Conservation (phyloP, 768 basidiomycete species). For the Tylopilus sp. region DNA sequence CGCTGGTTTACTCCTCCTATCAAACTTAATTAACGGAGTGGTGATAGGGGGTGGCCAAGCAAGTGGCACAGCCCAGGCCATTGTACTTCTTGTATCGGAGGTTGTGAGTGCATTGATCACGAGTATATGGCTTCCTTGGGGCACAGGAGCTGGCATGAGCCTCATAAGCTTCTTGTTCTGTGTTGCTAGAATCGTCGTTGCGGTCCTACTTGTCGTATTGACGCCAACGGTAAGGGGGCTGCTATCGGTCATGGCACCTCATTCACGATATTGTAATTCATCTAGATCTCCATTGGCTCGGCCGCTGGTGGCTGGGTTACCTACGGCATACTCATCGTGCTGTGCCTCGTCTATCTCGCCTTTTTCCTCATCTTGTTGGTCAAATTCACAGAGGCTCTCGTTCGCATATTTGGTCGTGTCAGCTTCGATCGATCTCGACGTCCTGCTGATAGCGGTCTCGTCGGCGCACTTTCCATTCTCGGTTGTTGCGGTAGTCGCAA, state of each 20-base stretch:
- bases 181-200: constrained; percentile 84
- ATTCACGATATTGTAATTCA: constrained; percentile 8
- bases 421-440: constrained; percentile 84
- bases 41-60: constrained; percentile 88
- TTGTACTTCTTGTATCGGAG: constrained; percentile 87
- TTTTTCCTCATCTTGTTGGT: constrained; percentile 76
- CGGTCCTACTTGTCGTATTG: constrained; percentile 87
- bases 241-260: neutral
- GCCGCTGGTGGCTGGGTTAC: constrained; percentile 90
- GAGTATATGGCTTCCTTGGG: constrained; percentile 96
- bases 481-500: constrained; percentile 60
- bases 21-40: constrained; percentile 78
- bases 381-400: constrained; percentile 81
- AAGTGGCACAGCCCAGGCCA: constrained; percentile 88
- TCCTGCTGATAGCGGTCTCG: constrained; percentile 79
- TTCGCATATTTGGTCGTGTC: constrained; percentile 72
- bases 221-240: constrained; percentile 70
- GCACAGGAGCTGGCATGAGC: constrained; percentile 95
- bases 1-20: constrained; percentile 73
- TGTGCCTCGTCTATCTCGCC: constrained; percentile 80
- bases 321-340: constrained; percentile 85
- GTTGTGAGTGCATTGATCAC: constrained; percentile 84
- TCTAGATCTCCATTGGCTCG: constrained; percentile 77
- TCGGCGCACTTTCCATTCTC: constrained; percentile 74
- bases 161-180: constrained; percentile 92